phyloP scores from a whole-genome alignment of 305 asterid species.

The Stenogyne calaminthoides region DNA sequence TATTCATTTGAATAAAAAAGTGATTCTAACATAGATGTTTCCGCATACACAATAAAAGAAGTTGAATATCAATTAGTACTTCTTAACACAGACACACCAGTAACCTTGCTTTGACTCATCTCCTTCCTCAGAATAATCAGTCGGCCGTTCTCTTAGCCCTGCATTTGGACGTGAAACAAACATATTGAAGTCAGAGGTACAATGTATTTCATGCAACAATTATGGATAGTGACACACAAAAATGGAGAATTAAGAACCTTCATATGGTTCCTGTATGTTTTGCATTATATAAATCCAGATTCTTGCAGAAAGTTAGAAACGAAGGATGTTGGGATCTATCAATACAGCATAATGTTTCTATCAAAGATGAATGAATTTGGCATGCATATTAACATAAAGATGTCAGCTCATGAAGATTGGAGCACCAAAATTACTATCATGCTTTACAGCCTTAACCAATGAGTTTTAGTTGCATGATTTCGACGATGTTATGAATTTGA shows the following conservation, averaged over 20 bases:
- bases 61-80: background rate
- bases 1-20: background rate
- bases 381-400: background rate
- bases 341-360: background rate
- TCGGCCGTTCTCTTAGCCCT: constrained; percentile 1
- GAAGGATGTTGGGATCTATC: background rate
- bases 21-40: background rate
- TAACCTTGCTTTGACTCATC: constrained; percentile 5
- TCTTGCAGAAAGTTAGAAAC: background rate
- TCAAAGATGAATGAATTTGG: background rate
- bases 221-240: background rate
- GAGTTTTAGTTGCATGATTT: background rate
- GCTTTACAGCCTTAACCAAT: background rate
- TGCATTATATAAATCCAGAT: background rate
- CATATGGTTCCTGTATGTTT: background rate
- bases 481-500: background rate
- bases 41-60: background rate
- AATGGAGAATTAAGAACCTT: background rate
- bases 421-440: background rate
- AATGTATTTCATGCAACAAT: background rate
- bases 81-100: background rate
- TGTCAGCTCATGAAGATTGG: background rate
- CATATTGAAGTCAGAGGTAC: background rate
- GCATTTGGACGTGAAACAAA: background rate
- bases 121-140: background rate